These are phyloP conservation scores for Suillus weaverae DNA, from an alignment of 768 basidiomycete genomes.

Conservation along the genomic window DNA sequence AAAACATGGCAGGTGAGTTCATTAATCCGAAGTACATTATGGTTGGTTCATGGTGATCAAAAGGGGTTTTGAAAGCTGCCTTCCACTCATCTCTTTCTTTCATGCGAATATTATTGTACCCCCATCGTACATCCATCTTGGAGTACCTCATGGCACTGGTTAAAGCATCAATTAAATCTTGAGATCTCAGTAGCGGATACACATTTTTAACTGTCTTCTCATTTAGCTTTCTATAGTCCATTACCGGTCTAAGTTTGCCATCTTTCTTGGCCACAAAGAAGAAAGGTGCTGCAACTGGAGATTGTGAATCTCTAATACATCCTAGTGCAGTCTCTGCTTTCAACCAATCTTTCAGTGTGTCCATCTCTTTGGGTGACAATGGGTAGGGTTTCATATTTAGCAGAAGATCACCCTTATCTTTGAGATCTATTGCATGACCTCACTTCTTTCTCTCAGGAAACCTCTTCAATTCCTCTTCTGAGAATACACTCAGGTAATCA, in stretches of 20 bases:
- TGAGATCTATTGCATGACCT: constrained; percentile 11
- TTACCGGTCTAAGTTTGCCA: constrained; percentile 10
- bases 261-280: constrained; percentile 15
- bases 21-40: constrained; percentile 42
- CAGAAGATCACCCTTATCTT: not conserved
- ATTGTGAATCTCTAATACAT: constrained; percentile 14
- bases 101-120: constrained; percentile 19
- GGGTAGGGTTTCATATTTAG: not conserved
- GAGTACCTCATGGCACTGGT: constrained; percentile 5
- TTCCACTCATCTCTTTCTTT: constrained; percentile 44
- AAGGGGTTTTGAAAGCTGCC: constrained; percentile 37
- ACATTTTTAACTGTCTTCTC: constrained; percentile 10
- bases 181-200: not conserved
- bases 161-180: not conserved
- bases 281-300: constrained; percentile 11
- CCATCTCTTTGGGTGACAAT: constrained; percentile 2
- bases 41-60: constrained; percentile 40
- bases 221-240: constrained; percentile 18
- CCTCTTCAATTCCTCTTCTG: not conserved
- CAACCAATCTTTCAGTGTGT: constrained; percentile 7
- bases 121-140: constrained; percentile 3
- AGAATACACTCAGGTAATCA: not conserved
- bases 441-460: constrained; percentile 8
- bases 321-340: constrained; percentile 11
- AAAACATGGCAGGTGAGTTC: constrained; percentile 41